A percentile compares a stretch with the other conserved stretches of the same genome.
Evolutionary conservation across 192 early-diverging fungal genomes (phyloP).

Genomic region (Coemansia sp.): DNA sequence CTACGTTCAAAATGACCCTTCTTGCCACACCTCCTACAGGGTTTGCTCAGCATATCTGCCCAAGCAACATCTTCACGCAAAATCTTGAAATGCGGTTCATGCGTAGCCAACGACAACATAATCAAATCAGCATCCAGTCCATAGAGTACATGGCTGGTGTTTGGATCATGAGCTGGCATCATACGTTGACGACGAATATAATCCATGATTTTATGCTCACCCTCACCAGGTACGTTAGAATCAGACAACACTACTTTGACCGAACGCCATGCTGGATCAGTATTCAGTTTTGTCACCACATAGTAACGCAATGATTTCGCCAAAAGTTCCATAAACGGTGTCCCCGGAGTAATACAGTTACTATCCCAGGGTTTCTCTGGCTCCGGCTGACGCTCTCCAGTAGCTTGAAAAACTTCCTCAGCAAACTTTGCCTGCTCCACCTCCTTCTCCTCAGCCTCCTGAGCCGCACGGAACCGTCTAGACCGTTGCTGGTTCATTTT

Average conservation of each 20-base stretch:
- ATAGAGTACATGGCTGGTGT: constrained; percentile 91
- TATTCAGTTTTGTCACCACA: constrained; percentile 81
- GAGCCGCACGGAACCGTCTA: constrained; percentile 92
- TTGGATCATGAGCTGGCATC: constrained; percentile 81
- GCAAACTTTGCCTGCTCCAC: constrained; percentile 22
- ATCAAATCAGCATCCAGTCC: constrained; percentile 96
- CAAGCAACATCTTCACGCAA: constrained; percentile 94
- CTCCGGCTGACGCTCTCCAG: constrained; percentile 51
- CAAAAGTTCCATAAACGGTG: constrained; percentile 92
- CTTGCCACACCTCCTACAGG: constrained; percentile 64
- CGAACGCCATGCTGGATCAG: constrained; percentile 82
- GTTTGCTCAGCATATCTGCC: constrained; percentile 69
- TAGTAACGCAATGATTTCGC: constrained; percentile 87
- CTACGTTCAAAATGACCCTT: constrained; percentile 62
- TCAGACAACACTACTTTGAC: constrained; percentile 90
- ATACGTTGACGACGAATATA: constrained; percentile 83
- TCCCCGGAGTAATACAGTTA: constrained; percentile 99
- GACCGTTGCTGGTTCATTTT: constrained; percentile 99
- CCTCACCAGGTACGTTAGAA: constrained; percentile 95
- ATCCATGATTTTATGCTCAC: constrained; percentile 99
- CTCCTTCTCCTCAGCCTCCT: constrained; percentile 60
- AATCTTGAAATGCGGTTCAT: constrained; percentile 96
- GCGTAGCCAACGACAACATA: constrained; percentile 92
- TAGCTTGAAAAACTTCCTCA: constrained; percentile 58
- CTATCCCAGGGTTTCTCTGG: constrained; percentile 78